Base-by-base conservation (phyloP, 2,329 filamentous ascomycete genomes). In the Ploettnerulaceae sp. region DNA sequence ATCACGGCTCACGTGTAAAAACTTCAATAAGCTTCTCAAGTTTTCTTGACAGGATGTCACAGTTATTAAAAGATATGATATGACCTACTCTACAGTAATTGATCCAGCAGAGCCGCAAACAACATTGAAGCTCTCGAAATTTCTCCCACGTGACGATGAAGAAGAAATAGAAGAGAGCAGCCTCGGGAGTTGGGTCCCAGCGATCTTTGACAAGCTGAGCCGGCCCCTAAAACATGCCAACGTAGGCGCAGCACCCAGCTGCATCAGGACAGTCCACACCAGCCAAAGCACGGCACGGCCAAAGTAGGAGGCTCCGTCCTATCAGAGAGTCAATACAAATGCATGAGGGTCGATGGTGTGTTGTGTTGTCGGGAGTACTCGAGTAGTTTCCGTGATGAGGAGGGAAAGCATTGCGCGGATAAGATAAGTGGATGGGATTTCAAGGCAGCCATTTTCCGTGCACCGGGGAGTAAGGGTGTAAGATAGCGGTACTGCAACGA, bases 11-110 rank as follows among this genome's bases (percentile, higher is more conserved):
- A 26, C 35, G 20, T 26, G 24, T 14, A 26, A 26, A 28, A 3
- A 7, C 9, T 7, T 29, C 25, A 38, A 28, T 14, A 38, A 1
- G 5, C 11, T 14, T 31, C n/a, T n/a, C n/a, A n/a, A n/a, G n/a
- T n/a, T n/a, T n/a, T n/a, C n/a, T n/a, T n/a, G n/a, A n/a, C n/a
- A n/a, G 26, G 26, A 3, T 8, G 7, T 9, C 3, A 18, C 7
- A 15, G 9, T 2, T 5, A 6, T 8, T 21, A 1, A 5, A 9
- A 44, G n/a, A 12, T 29, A 25, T 24, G 32, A 12, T 20, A 15
- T n/a, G 37, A 57, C 60, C 39, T 52, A 62, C 60, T 62, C 59
- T 7, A 61, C 45, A 28, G 51, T 57, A 32, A 62, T 54, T 14
- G 42, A 40, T 7, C 60, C 59, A 15, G 59, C 52, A 26, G 55